Evolutionary conservation across 495 filamentous ascomycete species (phyloP).

Genomic region (Penicillium ucsense): DNA sequence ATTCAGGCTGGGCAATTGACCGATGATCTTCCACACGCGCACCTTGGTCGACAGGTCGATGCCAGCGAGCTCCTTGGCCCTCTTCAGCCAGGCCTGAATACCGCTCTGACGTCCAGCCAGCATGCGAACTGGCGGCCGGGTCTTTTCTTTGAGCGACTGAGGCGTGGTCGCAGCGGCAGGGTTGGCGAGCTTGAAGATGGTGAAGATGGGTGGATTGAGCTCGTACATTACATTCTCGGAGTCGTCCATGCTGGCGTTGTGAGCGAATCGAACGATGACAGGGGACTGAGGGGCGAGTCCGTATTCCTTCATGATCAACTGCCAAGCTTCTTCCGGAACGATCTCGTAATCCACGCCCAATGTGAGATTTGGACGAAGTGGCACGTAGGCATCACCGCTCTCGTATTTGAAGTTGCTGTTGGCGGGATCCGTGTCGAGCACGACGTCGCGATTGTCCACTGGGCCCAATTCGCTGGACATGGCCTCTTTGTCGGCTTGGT

Average conservation of each 20-base stretch:
- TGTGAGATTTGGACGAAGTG: conserved; percentile 60
- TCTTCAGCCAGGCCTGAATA: conserved; percentile 64
- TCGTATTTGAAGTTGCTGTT: conserved; percentile 40
- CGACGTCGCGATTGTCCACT: conserved; percentile 72
- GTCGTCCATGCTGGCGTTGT: conserved; percentile 57
- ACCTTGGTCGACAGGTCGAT: conserved; percentile 65
- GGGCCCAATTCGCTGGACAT: conserved; percentile 61
- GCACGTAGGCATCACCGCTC: conserved; percentile 54
- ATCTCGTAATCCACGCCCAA: conserved; percentile 63
- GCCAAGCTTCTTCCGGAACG: conserved; percentile 71
- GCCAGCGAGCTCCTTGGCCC: conserved; percentile 53
- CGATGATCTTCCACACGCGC: conserved; percentile 65
- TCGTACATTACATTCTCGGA: conserved; percentile 68
- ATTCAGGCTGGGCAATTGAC: conserved; percentile 31
- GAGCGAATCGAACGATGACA: conserved; percentile 64
- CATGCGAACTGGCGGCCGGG: conserved; percentile 45
- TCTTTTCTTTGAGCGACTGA: conserved; percentile 50
- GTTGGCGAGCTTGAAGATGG: conserved; percentile 67
- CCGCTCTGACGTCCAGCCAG: conserved; percentile 58
- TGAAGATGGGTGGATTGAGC: conserved; percentile 76
- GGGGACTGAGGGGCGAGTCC: conserved; percentile 61
- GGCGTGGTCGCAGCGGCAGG: conserved; percentile 45
- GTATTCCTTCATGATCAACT: conserved; percentile 72
- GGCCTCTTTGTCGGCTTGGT: conserved; percentile 47
- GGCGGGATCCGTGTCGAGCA: conserved; percentile 34